Evolutionary conservation across 2,329 filamentous ascomycete species (phyloP), one percentile per base, ranked within the genome.

Genomic region (Sclerotinia sclerotiorum): DNA sequence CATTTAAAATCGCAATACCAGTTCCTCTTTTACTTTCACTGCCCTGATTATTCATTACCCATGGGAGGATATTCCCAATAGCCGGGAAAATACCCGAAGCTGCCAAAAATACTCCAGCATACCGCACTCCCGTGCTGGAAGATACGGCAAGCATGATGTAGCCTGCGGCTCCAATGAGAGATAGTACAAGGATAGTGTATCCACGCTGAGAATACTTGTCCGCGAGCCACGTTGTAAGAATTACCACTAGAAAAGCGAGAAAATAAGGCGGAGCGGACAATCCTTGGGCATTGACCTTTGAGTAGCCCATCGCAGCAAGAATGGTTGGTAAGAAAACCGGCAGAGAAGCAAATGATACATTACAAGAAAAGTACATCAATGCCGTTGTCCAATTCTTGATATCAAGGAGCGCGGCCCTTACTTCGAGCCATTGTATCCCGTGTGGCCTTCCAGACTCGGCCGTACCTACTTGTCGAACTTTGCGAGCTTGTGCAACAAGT

Each of bases 181-280:
- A 88, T 13, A 90, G 81, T 5, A 79, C 72, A 3, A 84, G 79
- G 70, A 92, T 84, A 72, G 86, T 84, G 58, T 86, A 75, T 13
- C 88, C 88, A 48, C 90, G 87, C 75, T 90, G 88, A 70, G 85
- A 84, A 1, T 84, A 82, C n/a, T 82, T 82, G 78, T 93, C 90
- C n/a, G 89, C 88, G 44, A 91, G 76, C 76, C 82, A 90, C 5
- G 88, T 87, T 1, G 85, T 85, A 15, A 75, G 73, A 69, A 92
- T 83, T 52, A 87, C 89, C 27, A 87, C 79, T 15, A 90, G 73
- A 75, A 90, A 91, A 2, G 88, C 84, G 21, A 90, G 78, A 72
- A 92, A 86, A 77, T 90, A 92, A 0, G 90, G 89, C 0, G 90
- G 90, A 0, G 90, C 89, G 0, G 88, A 89, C 10, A 93, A 83